Base-by-base conservation (phyloP, 768 basidiomycete species). In the Suillus placidus region DNA sequence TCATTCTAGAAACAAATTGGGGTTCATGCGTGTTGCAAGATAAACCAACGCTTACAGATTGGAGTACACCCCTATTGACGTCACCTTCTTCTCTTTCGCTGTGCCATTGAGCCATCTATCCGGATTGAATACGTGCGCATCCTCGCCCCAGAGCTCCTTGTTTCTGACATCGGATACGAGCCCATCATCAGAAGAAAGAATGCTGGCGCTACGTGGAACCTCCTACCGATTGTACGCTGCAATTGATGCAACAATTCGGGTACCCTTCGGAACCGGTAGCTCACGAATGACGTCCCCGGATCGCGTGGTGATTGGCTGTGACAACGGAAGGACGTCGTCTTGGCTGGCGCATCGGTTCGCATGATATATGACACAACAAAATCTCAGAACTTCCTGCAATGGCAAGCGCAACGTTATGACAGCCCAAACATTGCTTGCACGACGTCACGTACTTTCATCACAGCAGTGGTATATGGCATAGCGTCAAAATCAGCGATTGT, bases 321-420 rank as follows among this genome's bases (percentile, higher is more conserved):
- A 83, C 42, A 92, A 81, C 0, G 90, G 87, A 26, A 92, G 71
- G 35, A 87, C 71, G 63, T 88, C 85, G 67, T 91, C 88, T 26
- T 76, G 73, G 1, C 73, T 77, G 0, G 87, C 80, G 62, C 82
- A 76, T 30, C 89, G 83, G 54, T 83, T 80, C n/a, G 81, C 81
- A n/a, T 84, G 81, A 51, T 84, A 82, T 16, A 84, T 71, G 1
- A 84, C 84, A 38, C 86, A 84, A 66, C 83, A 80, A 62, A 74
- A 82, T 51, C 85, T 78, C 66, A 85, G 71, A 0, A 78, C 76
- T 73, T 86, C 85, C 85, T 85, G 54, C 55, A 38, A 60, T 6
- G 18, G 32, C 37, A 45, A 52, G 34, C 16, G 12, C 34, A 49
- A 9, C 30, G 42, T 58, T 55, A 55, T 37, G 57, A 30, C 51